These are phyloP conservation scores for Tolypocladium ovalisporum DNA, from an alignment of 2,329 filamentous ascomycete genomes.

Conservation along the genomic window DNA sequence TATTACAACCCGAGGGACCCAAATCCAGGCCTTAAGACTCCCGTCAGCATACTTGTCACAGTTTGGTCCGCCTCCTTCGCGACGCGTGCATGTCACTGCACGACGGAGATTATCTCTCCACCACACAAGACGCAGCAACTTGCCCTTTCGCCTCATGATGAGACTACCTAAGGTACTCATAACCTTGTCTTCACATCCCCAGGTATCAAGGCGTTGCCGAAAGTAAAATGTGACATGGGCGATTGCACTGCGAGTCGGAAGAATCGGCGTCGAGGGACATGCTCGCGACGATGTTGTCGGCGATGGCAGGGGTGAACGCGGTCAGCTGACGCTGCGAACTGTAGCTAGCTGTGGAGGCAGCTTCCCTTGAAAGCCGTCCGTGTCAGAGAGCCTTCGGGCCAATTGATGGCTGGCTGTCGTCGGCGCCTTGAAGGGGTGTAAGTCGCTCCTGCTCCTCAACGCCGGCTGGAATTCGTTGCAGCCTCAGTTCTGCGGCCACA, in stretches of 20 bases:
- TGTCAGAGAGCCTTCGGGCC: too few species aligned
- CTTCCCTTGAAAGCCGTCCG: too few species aligned
- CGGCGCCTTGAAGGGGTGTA: background rate
- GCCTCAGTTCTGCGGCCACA: background rate
- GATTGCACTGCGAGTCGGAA: constrained; percentile 10
- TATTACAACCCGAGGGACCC: too few species aligned
- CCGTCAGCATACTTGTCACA: too few species aligned
- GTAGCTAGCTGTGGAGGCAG: background rate
- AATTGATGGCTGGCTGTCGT: background rate
- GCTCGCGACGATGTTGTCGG: constrained; percentile 1
- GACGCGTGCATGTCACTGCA: too few species aligned
- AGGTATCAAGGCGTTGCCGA: background rate
- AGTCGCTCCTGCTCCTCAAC: background rate
- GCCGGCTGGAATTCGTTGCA: background rate
- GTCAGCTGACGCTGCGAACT: background rate
- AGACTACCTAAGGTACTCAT: background rate
- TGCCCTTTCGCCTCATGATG: constrained; percentile 7
- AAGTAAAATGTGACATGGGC: too few species aligned
- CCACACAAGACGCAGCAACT: constrained; percentile 12
- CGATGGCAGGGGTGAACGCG: too few species aligned
- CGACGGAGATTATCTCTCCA: too few species aligned
- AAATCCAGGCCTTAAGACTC: too few species aligned
- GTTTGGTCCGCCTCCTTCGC: too few species aligned
- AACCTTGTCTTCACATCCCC: background rate
- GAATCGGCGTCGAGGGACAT: constrained; percentile 6